Percentiles rank a stretch among this genome's conserved stretches.
These are phyloP conservation scores for Penicillium verhagenii DNA, from an alignment of 495 filamentous ascomycete genomes.

Conservation along the genomic window DNA sequence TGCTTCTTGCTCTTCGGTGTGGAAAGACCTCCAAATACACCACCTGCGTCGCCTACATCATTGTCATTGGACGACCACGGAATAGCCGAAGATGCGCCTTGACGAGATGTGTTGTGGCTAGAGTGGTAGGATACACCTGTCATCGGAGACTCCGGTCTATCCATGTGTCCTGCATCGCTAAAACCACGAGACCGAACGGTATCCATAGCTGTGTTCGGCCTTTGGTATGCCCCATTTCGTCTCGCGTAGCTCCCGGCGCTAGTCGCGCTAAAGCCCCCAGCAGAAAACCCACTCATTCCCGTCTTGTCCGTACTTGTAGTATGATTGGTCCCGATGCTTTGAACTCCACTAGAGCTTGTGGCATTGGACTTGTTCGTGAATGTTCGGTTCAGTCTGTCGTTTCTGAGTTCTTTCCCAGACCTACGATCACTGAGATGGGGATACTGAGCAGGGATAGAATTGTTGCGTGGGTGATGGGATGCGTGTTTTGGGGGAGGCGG, in stretches of 20 bases:
- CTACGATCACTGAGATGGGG: slow-evolving; percentile 58
- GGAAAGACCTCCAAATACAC: slow-evolving; percentile 74
- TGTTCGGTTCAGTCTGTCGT: slow-evolving; percentile 66
- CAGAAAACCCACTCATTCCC: slow-evolving; percentile 89
- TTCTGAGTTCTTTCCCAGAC: slow-evolving; percentile 80
- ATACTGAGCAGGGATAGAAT: slow-evolving; percentile 43
- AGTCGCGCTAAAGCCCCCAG: slow-evolving; percentile 87
- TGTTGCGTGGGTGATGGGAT: slow-evolving; percentile 40
- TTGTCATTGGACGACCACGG: slow-evolving; percentile 43
- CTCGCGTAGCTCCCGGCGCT: slow-evolving; percentile 91
- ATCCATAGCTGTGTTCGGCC: slow-evolving; percentile 55
- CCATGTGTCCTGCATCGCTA: slow-evolving; percentile 38
- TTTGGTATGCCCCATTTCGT: slow-evolving; percentile 45
- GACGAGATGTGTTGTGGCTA: slow-evolving; percentile 69
- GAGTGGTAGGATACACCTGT: slow-evolving; percentile 81
- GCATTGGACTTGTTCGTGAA: slow-evolving; percentile 85
- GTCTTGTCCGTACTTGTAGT: slow-evolving; percentile 75
- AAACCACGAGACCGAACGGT: slow-evolving; percentile 42
- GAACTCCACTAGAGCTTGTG: slow-evolving; percentile 66
- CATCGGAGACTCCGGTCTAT: slow-evolving; percentile 68
- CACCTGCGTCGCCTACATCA: slow-evolving; percentile 45
- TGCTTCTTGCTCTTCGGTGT: slow-evolving; percentile 87
- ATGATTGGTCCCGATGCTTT: slow-evolving; percentile 69
- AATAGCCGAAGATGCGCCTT: slow-evolving; percentile 45
- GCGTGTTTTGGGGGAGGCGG: slow-evolving; percentile 64